These are phyloP conservation scores for Aspergillus latus DNA, from an alignment of 2,329 filamentous ascomycete species.

Conservation along the genomic window DNA sequence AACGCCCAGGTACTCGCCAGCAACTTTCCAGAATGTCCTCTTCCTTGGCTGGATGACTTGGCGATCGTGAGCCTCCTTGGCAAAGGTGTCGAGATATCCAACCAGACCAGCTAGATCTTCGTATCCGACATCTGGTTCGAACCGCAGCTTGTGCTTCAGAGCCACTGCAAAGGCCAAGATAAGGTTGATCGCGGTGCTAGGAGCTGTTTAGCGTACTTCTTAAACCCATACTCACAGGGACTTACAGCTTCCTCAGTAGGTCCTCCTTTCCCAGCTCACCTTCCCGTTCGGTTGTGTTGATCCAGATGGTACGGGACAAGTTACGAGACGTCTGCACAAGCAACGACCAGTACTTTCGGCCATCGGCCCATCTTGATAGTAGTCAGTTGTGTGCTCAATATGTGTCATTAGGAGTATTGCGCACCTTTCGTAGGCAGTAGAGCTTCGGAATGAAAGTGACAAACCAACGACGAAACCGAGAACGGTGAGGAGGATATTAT, in stretches of 20 bases:
- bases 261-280: conserved; percentile 62
- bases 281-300: conserved; percentile 66
- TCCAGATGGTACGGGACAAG: conserved; percentile 73
- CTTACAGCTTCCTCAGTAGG: conserved; percentile 64
- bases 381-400: conserved; percentile 5
- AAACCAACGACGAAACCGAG: conserved; percentile 80
- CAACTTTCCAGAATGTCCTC: conserved; percentile 60
- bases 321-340: conserved; percentile 58
- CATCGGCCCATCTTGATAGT: conserved; percentile 54
- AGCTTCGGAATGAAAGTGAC: conserved; percentile 73
- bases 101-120: conserved; percentile 70
- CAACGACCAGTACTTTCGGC: conserved; percentile 63
- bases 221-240: not conserved
- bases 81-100: conserved; percentile 72
- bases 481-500: conserved; percentile 70
- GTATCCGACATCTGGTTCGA: conserved; percentile 78
- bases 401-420: not conserved
- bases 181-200: conserved; percentile 67
- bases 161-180: conserved; percentile 74
- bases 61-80: conserved; percentile 57
- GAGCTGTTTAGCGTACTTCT: conserved; percentile 15
- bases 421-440: conserved; percentile 72
- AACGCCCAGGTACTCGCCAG: conserved; percentile 73
- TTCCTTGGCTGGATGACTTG: conserved; percentile 35
- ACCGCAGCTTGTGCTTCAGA: conserved; percentile 79